These are phyloP conservation scores for Xanthoconium purpureum DNA, from an alignment of 768 basidiomycete species.

Conservation along the genomic window DNA sequence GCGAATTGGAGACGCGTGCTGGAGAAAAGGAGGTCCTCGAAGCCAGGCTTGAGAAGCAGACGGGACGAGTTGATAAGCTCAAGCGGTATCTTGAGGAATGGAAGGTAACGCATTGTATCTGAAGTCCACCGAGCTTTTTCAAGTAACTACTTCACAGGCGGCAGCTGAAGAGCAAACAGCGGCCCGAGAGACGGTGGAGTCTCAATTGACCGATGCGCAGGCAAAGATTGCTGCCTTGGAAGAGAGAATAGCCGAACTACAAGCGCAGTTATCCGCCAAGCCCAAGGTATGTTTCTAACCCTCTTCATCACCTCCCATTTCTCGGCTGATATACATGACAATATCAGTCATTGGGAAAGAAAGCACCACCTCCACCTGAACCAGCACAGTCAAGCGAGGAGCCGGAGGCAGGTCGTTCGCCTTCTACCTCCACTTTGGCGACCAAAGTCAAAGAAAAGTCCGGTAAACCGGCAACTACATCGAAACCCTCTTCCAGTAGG, in stretches of 20 bases:
- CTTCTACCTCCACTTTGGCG: slow-evolving; percentile 12
- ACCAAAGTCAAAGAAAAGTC: slow-evolving; percentile 16
- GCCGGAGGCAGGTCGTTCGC: slow-evolving; percentile 15
- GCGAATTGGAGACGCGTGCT: slow-evolving; percentile 27
- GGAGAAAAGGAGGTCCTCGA: slow-evolving; percentile 30
- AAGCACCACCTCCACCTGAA: slow-evolving; percentile 1
- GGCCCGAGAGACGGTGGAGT: slow-evolving; percentile 36
- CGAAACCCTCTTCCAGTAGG: slow-evolving; percentile 20
- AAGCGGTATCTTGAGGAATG: slow-evolving; percentile 42
- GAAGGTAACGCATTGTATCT: slow-evolving; percentile 38
- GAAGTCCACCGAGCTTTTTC: neutral
- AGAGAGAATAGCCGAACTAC: slow-evolving; percentile 44
- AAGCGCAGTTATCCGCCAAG: slow-evolving; percentile 41
- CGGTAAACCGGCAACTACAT: slow-evolving; percentile 9
- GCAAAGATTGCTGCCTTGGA: slow-evolving; percentile 26
- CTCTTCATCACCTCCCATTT: slow-evolving; percentile 15
- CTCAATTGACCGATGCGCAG: slow-evolving; percentile 34
- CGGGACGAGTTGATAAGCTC: slow-evolving; percentile 39
- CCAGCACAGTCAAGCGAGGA: slow-evolving; percentile 24
- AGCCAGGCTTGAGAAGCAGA: slow-evolving; percentile 42
- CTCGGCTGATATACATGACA: neutral
- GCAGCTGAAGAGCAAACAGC: slow-evolving; percentile 37
- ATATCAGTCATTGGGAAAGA: slow-evolving; percentile 14
- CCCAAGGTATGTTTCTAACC: slow-evolving; percentile 16
- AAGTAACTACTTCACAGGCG: slow-evolving; percentile 30